A percentile compares a stretch with the other conserved stretches of the same genome.
Conservation (phyloP, 225 moss, liverwort and hornwort genomes). For the Ulota crispa region DNA sequence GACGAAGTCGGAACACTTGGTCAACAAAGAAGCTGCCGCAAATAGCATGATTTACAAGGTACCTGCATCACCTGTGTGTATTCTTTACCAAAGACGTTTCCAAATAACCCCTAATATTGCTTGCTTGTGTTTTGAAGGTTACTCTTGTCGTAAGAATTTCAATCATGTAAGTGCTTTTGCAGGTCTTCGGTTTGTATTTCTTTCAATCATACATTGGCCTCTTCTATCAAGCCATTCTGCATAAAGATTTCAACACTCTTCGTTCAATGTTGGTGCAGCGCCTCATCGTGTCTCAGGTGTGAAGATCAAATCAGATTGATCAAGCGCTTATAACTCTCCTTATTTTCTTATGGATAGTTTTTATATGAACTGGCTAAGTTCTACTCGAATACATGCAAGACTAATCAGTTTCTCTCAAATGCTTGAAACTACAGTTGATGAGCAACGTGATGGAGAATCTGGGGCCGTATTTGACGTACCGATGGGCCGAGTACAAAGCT, state of each 20-base stretch:
- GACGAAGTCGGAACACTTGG: slow-evolving; percentile 44
- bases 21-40: slow-evolving; percentile 34
- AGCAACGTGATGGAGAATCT: slow-evolving; percentile 80
- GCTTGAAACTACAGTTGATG: slow-evolving; percentile 52
- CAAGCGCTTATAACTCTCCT: neutral
- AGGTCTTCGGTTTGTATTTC: slow-evolving; percentile 53
- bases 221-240: slow-evolving; percentile 51
- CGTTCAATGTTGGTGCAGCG: slow-evolving; percentile 46
- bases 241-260: slow-evolving; percentile 43
- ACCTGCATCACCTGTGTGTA: neutral
- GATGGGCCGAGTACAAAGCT: slow-evolving; percentile 66
- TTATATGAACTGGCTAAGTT: neutral
- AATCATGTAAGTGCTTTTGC: slow-evolving; percentile 7
- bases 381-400: neutral
- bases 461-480: slow-evolving; percentile 71
- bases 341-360: neutral
- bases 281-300: slow-evolving; percentile 54
- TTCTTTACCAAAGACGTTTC: neutral
- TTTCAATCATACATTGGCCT: slow-evolving; percentile 55
- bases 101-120: neutral
- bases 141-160: neutral
- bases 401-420: neutral
- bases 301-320: neutral
- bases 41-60: slow-evolving; percentile 58
- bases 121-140: neutral